Evolutionary conservation across 2,329 filamentous ascomycete species (phyloP), one percentile per base, ranked within the genome.

Genomic region (Colletotrichum scovillei): DNA sequence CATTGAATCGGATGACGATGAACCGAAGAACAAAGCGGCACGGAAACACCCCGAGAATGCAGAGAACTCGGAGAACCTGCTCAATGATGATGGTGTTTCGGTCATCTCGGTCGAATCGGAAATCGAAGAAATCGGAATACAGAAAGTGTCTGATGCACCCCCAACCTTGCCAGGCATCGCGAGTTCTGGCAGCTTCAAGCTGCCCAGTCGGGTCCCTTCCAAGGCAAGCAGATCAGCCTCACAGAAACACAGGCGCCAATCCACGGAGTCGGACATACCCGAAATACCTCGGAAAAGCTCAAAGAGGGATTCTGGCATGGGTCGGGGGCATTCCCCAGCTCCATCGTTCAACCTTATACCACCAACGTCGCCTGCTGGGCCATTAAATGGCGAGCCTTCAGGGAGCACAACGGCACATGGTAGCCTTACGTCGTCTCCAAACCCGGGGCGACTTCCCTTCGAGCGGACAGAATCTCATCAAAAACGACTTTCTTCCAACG

Each of bases 271-370:
- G 68, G 78, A 83, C n/a, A 77, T 87, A 4, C 91, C 91, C 0
- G 85, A 88, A 8, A 88, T 95, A 38, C 93, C 94, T 2, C 88
- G 93, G 35, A 94, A 92, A 82, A 95, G 92, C 79, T 95, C 93
- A 0, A 91, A 91, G 79, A 88, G 92, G 72, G 83, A 88, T 72
- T 90, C 89, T 2, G 83, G 81, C 53, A 79, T 77, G 35, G 81
- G 80, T 28, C 79, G 80, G n/a, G 78, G 82, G 28, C 79, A 75
- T 67, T 76, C 77, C 35, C 80, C 80, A 14, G 76, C 81, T 26
- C 80, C 82, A 9, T 83, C 84, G 26, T 78, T 85, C 55, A 82
- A 81, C 65, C 46, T 82, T n/a, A 76, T 55, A 63, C 78, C 55
- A 32, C 74, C 69, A 66, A 64, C 28, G 26, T 68, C 75, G 16